Evolutionary conservation across 2,329 filamentous ascomycete species (phyloP).

Genomic region (Tolypocladium amazonense): DNA sequence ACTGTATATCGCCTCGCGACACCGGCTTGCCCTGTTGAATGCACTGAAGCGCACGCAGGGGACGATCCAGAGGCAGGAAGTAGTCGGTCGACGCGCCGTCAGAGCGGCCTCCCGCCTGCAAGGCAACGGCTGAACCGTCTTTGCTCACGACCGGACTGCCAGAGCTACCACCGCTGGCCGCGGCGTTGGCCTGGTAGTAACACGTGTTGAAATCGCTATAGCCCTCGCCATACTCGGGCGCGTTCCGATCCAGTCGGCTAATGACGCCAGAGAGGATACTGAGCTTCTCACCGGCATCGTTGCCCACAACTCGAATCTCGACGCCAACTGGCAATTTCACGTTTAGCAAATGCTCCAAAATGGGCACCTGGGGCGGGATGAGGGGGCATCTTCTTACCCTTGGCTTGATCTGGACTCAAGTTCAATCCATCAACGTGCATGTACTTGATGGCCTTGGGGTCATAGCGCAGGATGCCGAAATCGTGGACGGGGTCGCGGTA

Average conservation of each 20-base stretch:
- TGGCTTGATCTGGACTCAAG: constrained; percentile 76
- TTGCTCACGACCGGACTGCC: constrained; percentile 96
- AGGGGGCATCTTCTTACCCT: constrained; percentile 31
- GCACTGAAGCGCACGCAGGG: constrained; percentile 75
- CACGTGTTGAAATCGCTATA: constrained; percentile 96
- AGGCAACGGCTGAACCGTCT: constrained; percentile 79
- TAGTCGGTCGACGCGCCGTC: constrained; percentile 97
- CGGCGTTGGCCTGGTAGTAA: constrained; percentile 96
- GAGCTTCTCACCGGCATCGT: constrained; percentile 96
- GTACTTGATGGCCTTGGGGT: constrained; percentile 93
- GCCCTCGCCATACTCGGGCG: constrained; percentile 93
- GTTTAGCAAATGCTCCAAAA: constrained; percentile 1
- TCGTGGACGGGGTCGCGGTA: constrained; percentile 98
- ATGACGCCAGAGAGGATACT: constrained; percentile 97
- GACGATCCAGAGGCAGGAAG: constrained; percentile 87
- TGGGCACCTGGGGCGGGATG: background rate
- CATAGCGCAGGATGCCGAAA: constrained; percentile 93
- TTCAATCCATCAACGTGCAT: constrained; percentile 78
- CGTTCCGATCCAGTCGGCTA: constrained; percentile 89
- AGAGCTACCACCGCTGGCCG: constrained; percentile 94
- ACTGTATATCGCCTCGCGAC: constrained; percentile 92
- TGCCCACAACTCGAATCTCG: constrained; percentile 94
- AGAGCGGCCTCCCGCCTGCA: constrained; percentile 87
- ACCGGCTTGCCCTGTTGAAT: constrained; percentile 68
- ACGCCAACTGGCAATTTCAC: constrained; percentile 53